Percentiles rank a stretch among this genome's conserved stretches.
Conservation (phyloP, 345 rosid species). For the Gossypium arboreum region DNA sequence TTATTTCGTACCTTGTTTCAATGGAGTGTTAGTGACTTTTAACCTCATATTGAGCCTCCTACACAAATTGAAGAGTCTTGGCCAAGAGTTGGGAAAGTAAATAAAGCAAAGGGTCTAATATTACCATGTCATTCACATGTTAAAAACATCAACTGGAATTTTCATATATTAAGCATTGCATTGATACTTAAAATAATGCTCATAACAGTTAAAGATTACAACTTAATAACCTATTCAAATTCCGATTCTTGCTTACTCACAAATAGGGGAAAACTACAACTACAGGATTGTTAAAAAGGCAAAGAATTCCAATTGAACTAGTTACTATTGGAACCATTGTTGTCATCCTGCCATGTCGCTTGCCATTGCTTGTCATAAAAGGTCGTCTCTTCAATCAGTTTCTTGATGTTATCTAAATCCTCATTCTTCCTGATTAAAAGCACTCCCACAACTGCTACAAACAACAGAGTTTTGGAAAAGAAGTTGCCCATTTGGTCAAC, state of each 20-base stretch:
- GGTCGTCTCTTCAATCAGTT: slow-evolving; percentile 73
- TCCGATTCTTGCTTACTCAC: not conserved
- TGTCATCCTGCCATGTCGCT: slow-evolving; percentile 80
- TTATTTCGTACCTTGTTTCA: not conserved
- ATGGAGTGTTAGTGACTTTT: no score
- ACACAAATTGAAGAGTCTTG: no score
- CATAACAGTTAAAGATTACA: slow-evolving; percentile 3
- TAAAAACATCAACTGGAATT: not conserved
- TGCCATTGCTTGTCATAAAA: slow-evolving; percentile 97
- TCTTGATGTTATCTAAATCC: slow-evolving; percentile 66
- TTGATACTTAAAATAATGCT: not conserved
- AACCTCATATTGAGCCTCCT: no score
- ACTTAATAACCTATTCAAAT: no score
- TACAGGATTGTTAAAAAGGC: not conserved
- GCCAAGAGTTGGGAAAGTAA: no score
- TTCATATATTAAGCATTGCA: not conserved
- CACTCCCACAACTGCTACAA: slow-evolving; percentile 76
- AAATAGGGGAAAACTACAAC: not conserved
- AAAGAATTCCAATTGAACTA: slow-evolving; percentile 11
- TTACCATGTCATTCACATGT: not conserved
- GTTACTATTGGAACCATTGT: slow-evolving; percentile 20
- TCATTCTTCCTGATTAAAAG: slow-evolving; percentile 80
- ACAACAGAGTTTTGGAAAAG: slow-evolving; percentile 90
- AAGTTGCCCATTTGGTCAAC: slow-evolving; percentile 97
- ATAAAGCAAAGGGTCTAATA: no score